These are phyloP conservation scores for Fonsecaea nubica DNA, from an alignment of 2,329 filamentous ascomycete species.

Conservation along the genomic window DNA sequence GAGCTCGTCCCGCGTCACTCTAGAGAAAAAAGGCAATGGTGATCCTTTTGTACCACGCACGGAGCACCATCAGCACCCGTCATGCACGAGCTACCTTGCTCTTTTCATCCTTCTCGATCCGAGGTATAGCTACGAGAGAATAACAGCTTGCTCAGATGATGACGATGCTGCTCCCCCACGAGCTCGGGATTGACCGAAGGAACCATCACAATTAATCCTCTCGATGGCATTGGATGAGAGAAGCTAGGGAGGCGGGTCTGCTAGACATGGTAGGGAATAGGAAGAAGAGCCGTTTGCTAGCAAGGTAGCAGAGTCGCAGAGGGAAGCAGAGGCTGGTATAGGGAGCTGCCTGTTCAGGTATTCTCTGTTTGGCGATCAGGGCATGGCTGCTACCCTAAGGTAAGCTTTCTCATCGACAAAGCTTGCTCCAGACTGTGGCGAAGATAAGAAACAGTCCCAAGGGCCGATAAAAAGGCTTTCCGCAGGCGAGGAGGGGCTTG, in stretches of 20 bases:
- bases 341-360: conserved; percentile 27
- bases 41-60: neutral
- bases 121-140: conserved; percentile 3
- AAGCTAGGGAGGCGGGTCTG: neutral
- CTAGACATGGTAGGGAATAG: neutral
- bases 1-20: neutral
- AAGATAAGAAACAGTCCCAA: conserved; percentile 22
- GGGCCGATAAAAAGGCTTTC: neutral
- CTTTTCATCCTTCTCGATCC: conserved; percentile 6
- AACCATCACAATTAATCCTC: conserved; percentile 1
- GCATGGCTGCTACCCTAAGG: neutral
- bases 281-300: neutral
- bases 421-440: neutral
- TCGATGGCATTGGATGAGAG: conserved; percentile 3
- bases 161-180: conserved; percentile 19
- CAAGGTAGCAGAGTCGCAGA: conserved; percentile 1
- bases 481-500: neutral
- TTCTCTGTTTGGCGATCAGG: neutral
- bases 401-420: conserved; percentile 11
- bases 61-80: neutral
- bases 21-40: neutral
- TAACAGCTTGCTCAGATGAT: conserved; percentile 7
- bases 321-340: neutral
- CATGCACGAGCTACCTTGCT: conserved; percentile 2
- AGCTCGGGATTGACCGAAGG: conserved; percentile 14